A percentile compares a stretch with the other conserved stretches of the same genome.
phyloP scores from a whole-genome alignment of 1,284 basidiomycete species.

The Chalciporus sp. region DNA sequence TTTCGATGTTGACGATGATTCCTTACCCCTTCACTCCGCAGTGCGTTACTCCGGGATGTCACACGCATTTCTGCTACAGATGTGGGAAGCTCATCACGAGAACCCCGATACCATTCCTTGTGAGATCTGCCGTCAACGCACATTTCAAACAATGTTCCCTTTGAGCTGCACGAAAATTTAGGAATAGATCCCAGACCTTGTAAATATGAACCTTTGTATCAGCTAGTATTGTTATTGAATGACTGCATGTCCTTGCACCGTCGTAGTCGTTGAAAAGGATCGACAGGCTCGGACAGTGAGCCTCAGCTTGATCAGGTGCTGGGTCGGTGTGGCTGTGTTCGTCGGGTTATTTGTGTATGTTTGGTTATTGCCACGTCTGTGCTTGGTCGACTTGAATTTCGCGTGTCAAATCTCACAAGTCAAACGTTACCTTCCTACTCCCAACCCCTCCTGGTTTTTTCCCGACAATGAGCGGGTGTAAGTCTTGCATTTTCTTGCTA shows the following conservation, averaged over 20 bases:
- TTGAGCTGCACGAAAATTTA: conserved; percentile 7
- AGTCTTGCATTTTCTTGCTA: conserved; percentile 11
- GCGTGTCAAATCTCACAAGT: conserved; percentile 20
- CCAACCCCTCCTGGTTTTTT: conserved; percentile 16
- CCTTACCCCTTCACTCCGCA: conserved; percentile 23
- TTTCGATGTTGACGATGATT: background rate
- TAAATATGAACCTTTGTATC: background rate
- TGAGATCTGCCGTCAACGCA: conserved; percentile 42
- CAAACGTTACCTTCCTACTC: conserved; percentile 21
- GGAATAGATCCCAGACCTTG: background rate
- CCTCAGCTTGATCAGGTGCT: too few relatives aligned
- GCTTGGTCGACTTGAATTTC: conserved; percentile 13
- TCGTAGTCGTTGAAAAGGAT: too few relatives aligned
- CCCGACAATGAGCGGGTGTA: conserved; percentile 42
- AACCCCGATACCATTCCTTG: conserved; percentile 44
- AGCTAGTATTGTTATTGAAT: background rate
- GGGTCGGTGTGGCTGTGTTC: conserved; percentile 23
- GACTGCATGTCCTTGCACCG: background rate
- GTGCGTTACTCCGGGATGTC: conserved; percentile 62
- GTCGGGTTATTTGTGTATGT: conserved; percentile 28
- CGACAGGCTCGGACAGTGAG: too few relatives aligned
- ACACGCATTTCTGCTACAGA: conserved; percentile 63
- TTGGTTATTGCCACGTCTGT: conserved; percentile 37
- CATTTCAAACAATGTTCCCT: conserved; percentile 45
- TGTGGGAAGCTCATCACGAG: conserved; percentile 56